Evolutionary conservation across 1,284 basidiomycete genomes (phyloP), one percentile per base, ranked within the genome.

Genomic region (Boletellus sp.): DNA sequence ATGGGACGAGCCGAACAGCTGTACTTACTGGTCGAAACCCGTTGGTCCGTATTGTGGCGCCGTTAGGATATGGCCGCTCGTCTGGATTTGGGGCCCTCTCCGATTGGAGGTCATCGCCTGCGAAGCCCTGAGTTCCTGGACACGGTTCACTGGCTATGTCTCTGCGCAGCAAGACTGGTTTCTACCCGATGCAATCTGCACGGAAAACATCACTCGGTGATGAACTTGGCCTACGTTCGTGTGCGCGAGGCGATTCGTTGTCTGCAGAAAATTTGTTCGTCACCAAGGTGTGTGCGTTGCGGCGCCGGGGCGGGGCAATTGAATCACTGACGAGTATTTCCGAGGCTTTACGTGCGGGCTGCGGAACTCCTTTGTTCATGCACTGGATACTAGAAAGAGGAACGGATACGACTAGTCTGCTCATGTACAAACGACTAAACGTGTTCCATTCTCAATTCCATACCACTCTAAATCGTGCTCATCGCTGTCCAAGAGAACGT

Each of bases 401-500:
- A 49, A 52, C 36, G 28, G 33, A 13, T 32, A 15, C 35, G 16
- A n/a, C 33, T 22, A 47, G 19, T 51, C 46, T 10, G 44, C 47
- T 52, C 35, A 52, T 56, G 60, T 58, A 54, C 56, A 63, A 62
- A 80, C 63, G 65, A 69, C 54, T 11, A 88, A 66, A 53, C 74
- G 70, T 53, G 80, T 76, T 28, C 73, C 77, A n/a, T 80, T 74
- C 54, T 88, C 84, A 36, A 91, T 62, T 3, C 88, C 88, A 63
- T 84, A 79, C 86, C 88, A 89, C 49, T 75, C 78, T 44, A 90
- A 64, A 53, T 83, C 78, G 48, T 77, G 77, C 50, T 81, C 77
- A 30, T 77, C 66, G 30, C 77, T 72, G 16, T 61, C 57, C 24
- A 91, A 65, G 45, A 73, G 70, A 22, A 71, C 67, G 35, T 81